Conservation (phyloP, 2,329 filamentous ascomycete species). For the Aureobasidium sp. region DNA sequence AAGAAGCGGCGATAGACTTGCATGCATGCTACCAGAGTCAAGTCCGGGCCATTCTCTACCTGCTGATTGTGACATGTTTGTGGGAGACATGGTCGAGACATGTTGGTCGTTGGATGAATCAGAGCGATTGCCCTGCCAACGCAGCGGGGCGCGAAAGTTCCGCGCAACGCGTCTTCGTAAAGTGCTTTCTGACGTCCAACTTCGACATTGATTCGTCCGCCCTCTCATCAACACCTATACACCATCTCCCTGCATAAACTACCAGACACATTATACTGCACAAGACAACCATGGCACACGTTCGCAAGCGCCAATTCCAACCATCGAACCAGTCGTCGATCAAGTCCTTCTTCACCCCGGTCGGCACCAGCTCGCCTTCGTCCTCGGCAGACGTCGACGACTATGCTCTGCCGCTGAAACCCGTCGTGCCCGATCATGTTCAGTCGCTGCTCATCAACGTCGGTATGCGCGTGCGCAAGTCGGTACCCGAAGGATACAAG, state of each 20-base stretch:
- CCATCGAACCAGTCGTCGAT: constrained; percentile 38
- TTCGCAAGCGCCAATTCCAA: constrained; percentile 39
- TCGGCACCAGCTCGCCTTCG: constrained; percentile 3
- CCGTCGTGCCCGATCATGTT: constrained; percentile 55
- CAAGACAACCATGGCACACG: constrained; percentile 20
- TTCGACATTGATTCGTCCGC: not conserved
- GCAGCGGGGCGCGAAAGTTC: not conserved
- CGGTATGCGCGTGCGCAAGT: constrained; percentile 91
- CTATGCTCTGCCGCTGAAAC: constrained; percentile 30
- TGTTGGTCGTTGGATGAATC: not conserved
- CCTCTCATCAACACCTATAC: not conserved
- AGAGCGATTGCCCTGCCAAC: not conserved
- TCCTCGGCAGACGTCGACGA: not conserved
- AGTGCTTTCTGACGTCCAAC: not conserved
- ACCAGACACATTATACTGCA: constrained; percentile 1
- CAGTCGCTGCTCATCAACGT: constrained; percentile 83
- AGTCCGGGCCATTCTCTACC: not conserved
- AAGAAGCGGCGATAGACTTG: not conserved
- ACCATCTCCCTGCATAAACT: constrained; percentile 9
- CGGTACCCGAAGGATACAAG: constrained; percentile 90
- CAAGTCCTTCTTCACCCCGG: constrained; percentile 36
- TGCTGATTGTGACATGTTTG: not conserved
- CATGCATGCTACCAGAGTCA: not conserved
- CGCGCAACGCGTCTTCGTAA: not conserved
- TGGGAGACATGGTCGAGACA: not conserved